Conservation (phyloP, 257 asterid genomes). For the Linderniella brevidens region DNA sequence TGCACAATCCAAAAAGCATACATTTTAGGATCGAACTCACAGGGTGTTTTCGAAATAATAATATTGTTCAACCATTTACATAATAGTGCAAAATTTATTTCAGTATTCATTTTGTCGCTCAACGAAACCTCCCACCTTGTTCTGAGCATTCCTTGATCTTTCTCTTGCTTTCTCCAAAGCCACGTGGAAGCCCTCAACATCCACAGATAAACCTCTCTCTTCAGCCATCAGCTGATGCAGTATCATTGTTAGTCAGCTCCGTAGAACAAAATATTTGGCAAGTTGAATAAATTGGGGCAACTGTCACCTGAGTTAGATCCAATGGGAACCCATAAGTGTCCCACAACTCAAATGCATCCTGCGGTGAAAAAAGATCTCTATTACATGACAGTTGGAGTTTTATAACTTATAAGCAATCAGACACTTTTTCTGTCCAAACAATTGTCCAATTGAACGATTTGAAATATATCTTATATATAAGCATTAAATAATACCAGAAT, state of each 20-base stretch:
- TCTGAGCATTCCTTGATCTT: slow-evolving; percentile 89
- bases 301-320: slow-evolving; percentile 88
- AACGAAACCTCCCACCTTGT: slow-evolving; percentile 38
- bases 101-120: slow-evolving; percentile 1
- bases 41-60: no score
- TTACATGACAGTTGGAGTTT: neutral
- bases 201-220: slow-evolving; percentile 82
- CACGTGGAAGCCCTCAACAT: slow-evolving; percentile 45
- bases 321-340: slow-evolving; percentile 94
- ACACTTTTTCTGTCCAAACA: no score
- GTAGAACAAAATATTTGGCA: neutral
- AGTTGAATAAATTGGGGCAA: slow-evolving; percentile 3
- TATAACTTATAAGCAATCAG: neutral
- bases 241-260: slow-evolving; percentile 4
- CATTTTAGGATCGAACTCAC: neutral
- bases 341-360: slow-evolving; percentile 97
- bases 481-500: no score
- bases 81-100: neutral
- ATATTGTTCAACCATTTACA: neutral
- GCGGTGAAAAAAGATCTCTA: slow-evolving; percentile 16
- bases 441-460: no score
- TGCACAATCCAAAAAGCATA: neutral
- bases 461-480: no score
- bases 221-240: slow-evolving; percentile 82
- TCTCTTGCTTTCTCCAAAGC: slow-evolving; percentile 86